Base-by-base conservation (phyloP, 2,329 filamentous ascomycete species). In the Tolypocladium capitatum region DNA sequence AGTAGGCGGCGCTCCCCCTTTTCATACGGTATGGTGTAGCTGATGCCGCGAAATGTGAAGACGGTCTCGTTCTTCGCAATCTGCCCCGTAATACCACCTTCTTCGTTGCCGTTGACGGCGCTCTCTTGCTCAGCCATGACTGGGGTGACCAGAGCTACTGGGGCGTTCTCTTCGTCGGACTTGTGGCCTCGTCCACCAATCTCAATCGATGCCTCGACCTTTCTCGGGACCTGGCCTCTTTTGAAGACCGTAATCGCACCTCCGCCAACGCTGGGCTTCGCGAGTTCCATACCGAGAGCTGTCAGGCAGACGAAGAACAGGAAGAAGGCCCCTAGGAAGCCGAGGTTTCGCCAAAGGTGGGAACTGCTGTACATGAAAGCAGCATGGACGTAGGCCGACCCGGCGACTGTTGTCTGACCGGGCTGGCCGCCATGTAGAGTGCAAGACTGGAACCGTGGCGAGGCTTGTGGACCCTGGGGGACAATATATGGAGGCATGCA, bases 291-390 rank as follows among this genome's bases (percentile, higher is more conserved):
- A 1, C 81, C 84, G 21, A 84, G 54, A 5, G 84, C 74, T 0
- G 86, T 91, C 30, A 91, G 64, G 11, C 81, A 54, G 13, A 94
- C 76, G 58, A 91, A 94, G 5, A 88, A 73, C 1, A 86, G 70
- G 1, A 80, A 76, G 54, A 87, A 92, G 0, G 83, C 86, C 54
- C 90, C 80, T 1, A 92, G 65, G 4, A 90, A 81, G 31, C 83
- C 86, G 57, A 86, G 88, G 60, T 91, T 89, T 4, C 86, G 79
- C 83, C 83, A 86, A 8, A 82, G 65, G 54, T 86, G 74, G 1
- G 67, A 63, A 1, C 73, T 65, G 5, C 64, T 68, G 58, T 85
- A 86, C 2, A 66, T 61, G 53, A 76, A 83, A 4, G 64, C 60
- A 63, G 68, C 9, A 63, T 63, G 21, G 55, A 86, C 67, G 46